phyloP scores from a whole-genome alignment of 2,329 filamentous ascomycete species.

The Aspergillus vadensis region DNA sequence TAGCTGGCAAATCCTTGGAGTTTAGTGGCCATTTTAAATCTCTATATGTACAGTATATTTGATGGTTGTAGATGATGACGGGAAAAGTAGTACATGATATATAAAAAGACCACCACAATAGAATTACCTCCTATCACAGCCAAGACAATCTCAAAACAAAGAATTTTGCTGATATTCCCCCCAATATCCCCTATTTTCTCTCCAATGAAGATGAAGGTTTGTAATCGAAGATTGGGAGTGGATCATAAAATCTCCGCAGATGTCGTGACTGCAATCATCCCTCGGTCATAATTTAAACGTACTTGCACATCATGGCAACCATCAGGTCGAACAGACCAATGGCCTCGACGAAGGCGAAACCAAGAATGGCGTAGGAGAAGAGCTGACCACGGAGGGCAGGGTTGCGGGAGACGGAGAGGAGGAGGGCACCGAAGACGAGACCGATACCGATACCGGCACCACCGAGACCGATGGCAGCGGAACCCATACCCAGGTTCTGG shows the following conservation, averaged over 20 bases:
- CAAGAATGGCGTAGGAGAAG: constrained; percentile 93
- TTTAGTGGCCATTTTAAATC: constrained; percentile 32
- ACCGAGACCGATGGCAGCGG: constrained; percentile 87
- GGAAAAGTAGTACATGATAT: constrained; percentile 34
- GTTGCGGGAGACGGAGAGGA: constrained; percentile 90
- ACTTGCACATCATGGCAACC: constrained; percentile 93
- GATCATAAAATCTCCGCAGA: constrained; percentile 2
- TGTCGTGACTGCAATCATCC: constrained; percentile 4
- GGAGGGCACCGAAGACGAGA: constrained; percentile 87
- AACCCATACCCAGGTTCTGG: constrained; percentile 87
- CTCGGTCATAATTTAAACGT: constrained; percentile 53
- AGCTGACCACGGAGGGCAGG: constrained; percentile 91
- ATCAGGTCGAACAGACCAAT: constrained; percentile 77
- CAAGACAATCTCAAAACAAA: constrained; percentile 6
- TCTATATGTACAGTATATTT: constrained; percentile 36
- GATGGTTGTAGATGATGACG: constrained; percentile 25
- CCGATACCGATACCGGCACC: constrained; percentile 73
- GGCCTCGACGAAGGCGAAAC: constrained; percentile 93
- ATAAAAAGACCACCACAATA: constrained; percentile 32
- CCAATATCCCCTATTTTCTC: not conserved
- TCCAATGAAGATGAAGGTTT: not conserved
- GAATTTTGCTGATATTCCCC: constrained; percentile 4
- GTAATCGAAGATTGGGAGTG: not conserved
- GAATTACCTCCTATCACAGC: constrained; percentile 20
- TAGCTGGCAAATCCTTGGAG: constrained; percentile 1